Evolutionary conservation across 164 flowering plant genomes (phyloP).

Genomic region (Litsea cubeba): DNA sequence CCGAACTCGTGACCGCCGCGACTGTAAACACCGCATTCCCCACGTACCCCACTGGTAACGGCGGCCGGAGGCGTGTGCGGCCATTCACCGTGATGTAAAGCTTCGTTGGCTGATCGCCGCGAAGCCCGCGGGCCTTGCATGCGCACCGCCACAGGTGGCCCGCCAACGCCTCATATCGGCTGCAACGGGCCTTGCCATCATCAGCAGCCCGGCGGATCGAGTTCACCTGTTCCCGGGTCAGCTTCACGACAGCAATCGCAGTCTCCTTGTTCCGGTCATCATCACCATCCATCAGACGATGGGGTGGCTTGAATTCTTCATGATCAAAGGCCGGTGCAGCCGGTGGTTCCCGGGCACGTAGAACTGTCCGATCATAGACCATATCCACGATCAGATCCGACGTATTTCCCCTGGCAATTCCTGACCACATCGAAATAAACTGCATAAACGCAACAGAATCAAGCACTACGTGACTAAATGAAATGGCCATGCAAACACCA

Average conservation of each 20-base stretch:
- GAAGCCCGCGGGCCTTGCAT: constrained; percentile 21
- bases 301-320: constrained; percentile 26
- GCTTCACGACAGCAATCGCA: constrained; percentile 17
- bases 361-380: constrained; percentile 25
- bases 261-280: constrained; percentile 23
- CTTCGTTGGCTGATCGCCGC: constrained; percentile 14
- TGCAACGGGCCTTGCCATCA: constrained; percentile 26
- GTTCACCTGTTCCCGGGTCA: constrained; percentile 30
- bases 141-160: constrained; percentile 36
- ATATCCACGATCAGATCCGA: constrained; percentile 10
- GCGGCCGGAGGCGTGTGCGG: constrained; percentile 19
- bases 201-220: constrained; percentile 27
- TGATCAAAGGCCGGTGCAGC: constrained; percentile 13
- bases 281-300: constrained; percentile 19
- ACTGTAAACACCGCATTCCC: constrained; percentile 20
- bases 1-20: neutral
- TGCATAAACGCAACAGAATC: constrained; percentile 40
- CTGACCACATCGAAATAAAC: constrained; percentile 44
- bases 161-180: constrained; percentile 15
- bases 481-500: constrained; percentile 28
- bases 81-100: constrained; percentile 9
- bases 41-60: constrained; percentile 10
- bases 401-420: constrained; percentile 33
- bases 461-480: neutral
- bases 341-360: constrained; percentile 18